Evolutionary conservation across 2,329 filamentous ascomycete species (phyloP), one percentile per base, ranked within the genome.

Genomic region (Daldinia sp.): DNA sequence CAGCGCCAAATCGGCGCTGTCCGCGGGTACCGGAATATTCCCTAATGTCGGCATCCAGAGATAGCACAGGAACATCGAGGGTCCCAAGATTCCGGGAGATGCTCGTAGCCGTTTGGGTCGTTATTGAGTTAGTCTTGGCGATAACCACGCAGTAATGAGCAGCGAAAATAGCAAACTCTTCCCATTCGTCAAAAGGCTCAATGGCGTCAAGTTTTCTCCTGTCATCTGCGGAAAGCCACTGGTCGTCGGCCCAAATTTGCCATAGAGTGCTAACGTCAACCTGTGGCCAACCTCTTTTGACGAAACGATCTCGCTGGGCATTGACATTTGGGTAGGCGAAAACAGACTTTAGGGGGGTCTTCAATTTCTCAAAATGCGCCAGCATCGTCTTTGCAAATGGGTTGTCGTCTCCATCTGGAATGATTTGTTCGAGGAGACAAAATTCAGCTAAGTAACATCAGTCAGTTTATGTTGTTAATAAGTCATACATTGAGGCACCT

Each of bases 151-250:
- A 92, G 79, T 97, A 97, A 79, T 98, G 94, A 37, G 90, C 89
- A 1, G 88, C 89, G 78, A 97, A 97, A 0, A 97, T 83, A 2
- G 92, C 90, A 76, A 98, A 94, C 75, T 98, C 95, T 79, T 98
- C 95, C 93, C 93, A 97, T 80, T 98, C 94, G 78, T 98, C 95
- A 76, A 98, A 98, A 0, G 91, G 89, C 76, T 98, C 95, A 15
- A 94, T 80, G 0, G 81, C 76, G 73, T 97, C 91, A 13, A 98
- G 81, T 10, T 81, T 81, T 39, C 78, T 81, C 70, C 93, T 87
- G 68, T 93, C 86, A 0, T 84, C 79, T 0, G 85, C 75, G 5
- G 83, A 84, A 20, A 97, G 80, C 77, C 94, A 94, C 2, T 81
- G 76, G 13, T 88, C 82, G 71, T 92, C 88, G 10, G 86, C 88